A percentile compares a stretch with the other conserved stretches of the same genome.
Conservation (phyloP, 2,329 filamentous ascomycete species). For the Nigrospora oryzae region DNA sequence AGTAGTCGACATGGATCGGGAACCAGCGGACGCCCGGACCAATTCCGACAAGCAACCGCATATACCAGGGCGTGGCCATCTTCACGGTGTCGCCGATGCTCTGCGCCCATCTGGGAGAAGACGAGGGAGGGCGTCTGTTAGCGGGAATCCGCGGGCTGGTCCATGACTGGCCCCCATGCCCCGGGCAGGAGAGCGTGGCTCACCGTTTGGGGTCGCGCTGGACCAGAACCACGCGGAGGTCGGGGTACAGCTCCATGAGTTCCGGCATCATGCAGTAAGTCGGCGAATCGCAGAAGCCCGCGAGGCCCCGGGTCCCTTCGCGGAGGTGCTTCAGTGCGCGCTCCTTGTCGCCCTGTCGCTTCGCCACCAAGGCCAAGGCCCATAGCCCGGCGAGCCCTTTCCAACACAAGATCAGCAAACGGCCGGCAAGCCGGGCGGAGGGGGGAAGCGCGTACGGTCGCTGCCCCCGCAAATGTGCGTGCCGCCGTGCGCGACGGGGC, state of each 20-base stretch:
- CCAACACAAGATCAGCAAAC: no score
- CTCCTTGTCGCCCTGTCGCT: neutral
- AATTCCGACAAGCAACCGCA: no score
- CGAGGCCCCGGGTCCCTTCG: neutral
- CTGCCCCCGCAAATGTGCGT: constrained; percentile 1
- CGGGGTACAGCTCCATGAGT: neutral
- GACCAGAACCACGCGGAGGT: neutral
- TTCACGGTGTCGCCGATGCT: no score
- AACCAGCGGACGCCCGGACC: no score
- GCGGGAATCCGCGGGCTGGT: no score
- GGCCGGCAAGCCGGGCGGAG: no score
- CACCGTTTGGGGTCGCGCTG: no score
- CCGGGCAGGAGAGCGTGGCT: neutral
- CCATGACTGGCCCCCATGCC: no score
- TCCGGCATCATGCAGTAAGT: neutral
- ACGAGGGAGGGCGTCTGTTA: no score
- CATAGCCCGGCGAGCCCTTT: neutral
- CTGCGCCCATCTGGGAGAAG: no score
- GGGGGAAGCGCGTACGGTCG: neutral
- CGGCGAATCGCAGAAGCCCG: neutral
- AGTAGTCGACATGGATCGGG: no score
- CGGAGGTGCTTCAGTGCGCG: neutral
- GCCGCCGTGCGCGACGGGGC: constrained; percentile 4
- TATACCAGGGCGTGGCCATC: no score
- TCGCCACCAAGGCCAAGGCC: neutral